Conservation (phyloP, 768 basidiomycete species). For the Hericium alpestre region DNA sequence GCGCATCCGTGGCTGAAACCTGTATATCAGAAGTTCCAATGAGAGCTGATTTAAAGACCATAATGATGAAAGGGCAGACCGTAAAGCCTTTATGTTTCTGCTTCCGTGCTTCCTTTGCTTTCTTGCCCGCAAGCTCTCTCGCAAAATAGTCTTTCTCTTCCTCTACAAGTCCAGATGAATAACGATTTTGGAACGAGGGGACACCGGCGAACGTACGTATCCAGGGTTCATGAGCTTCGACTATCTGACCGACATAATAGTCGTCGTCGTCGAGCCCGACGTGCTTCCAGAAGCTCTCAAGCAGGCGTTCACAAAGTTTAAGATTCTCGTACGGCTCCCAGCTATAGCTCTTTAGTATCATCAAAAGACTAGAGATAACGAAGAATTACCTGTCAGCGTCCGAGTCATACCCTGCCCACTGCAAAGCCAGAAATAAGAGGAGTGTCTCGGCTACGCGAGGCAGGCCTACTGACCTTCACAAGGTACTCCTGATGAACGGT, state of each 20-base stretch:
- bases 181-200: background rate
- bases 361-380: constrained; percentile 4
- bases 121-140: background rate
- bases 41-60: background rate
- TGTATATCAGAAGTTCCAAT: background rate
- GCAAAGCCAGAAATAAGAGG: constrained; percentile 2
- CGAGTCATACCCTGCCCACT: constrained; percentile 62
- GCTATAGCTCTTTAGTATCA: constrained; percentile 25
- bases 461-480: constrained; percentile 44
- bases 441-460: background rate
- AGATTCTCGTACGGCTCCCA: constrained; percentile 65
- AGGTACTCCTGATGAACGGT: constrained; percentile 40
- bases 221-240: constrained; percentile 40
- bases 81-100: background rate
- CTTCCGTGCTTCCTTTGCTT: background rate
- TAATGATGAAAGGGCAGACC: background rate
- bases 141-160: background rate
- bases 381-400: constrained; percentile 40
- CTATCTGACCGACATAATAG: constrained; percentile 36
- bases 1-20: background rate
- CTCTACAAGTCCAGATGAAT: background rate
- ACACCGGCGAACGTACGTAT: constrained; percentile 35
- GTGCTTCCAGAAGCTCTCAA: constrained; percentile 47
- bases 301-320: constrained; percentile 41
- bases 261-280: constrained; percentile 48